These are phyloP conservation scores for Crithidia expoeki DNA, from an alignment of 208 protist species.

Conservation along the genomic window DNA sequence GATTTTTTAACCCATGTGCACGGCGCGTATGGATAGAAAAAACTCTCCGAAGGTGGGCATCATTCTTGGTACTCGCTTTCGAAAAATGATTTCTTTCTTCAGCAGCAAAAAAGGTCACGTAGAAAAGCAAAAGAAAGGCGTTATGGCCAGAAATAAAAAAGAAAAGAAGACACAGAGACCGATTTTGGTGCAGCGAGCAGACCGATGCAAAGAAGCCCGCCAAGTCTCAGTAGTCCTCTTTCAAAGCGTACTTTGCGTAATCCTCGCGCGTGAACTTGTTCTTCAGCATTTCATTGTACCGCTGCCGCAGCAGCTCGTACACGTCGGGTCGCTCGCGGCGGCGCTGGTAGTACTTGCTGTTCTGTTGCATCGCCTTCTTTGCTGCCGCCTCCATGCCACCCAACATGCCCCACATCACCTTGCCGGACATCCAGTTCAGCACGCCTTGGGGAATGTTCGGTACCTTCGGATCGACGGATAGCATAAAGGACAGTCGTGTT, in stretches of 20 bases:
- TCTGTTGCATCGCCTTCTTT: slow-evolving; percentile 27
- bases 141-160: background rate
- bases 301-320: slow-evolving; percentile 51
- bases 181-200: background rate
- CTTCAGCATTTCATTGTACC: slow-evolving; percentile 48
- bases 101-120: too few relatives aligned
- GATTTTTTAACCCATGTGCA: too few relatives aligned
- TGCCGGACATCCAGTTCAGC: slow-evolving; percentile 61
- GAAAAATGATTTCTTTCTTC: too few relatives aligned
- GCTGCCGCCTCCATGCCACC: slow-evolving; percentile 33
- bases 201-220: background rate
- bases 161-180: background rate
- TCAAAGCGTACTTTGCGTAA: slow-evolving; percentile 29
- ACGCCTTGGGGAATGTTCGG: slow-evolving; percentile 52
- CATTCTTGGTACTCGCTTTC: too few relatives aligned
- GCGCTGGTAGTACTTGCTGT: slow-evolving; percentile 53
- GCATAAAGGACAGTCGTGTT: slow-evolving; percentile 53
- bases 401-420: slow-evolving; percentile 57
- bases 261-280: slow-evolving; percentile 25
- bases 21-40: too few relatives aligned
- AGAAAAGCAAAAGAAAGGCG: background rate
- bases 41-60: too few relatives aligned
- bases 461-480: slow-evolving; percentile 60
- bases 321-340: slow-evolving; percentile 47
- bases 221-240: slow-evolving; percentile 49